A percentile compares a stretch with the other conserved stretches of the same genome.
These are phyloP conservation scores for Eucalyptus cloeziana DNA, from an alignment of 345 rosid species.

Conservation along the genomic window DNA sequence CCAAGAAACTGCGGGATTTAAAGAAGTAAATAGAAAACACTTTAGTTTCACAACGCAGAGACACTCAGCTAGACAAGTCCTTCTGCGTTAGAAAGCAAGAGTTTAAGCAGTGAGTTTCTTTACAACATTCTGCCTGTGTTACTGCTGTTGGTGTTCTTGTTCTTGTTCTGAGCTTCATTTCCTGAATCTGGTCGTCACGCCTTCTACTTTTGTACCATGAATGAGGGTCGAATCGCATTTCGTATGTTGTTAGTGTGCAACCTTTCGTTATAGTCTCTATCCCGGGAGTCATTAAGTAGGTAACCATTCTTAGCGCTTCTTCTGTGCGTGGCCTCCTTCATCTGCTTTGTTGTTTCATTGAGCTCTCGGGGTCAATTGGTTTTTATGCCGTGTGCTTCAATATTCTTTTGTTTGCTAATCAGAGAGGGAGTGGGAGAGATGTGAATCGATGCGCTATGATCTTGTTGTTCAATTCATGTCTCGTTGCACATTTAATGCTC, in stretches of 20 bases:
- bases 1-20: background rate
- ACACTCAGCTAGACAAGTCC: background rate
- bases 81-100: background rate
- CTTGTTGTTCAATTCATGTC: background rate
- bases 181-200: background rate
- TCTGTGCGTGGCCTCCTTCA: background rate
- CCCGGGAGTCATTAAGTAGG: background rate
- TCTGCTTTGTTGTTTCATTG: background rate
- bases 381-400: background rate
- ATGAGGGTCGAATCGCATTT: background rate
- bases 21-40: background rate
- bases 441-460: background rate
- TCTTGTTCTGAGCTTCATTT: background rate
- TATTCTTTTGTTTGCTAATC: background rate
- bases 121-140: background rate
- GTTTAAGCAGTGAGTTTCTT: background rate
- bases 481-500: background rate
- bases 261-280: background rate
- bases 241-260: background rate
- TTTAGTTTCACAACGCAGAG: background rate
- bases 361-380: background rate
- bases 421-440: background rate
- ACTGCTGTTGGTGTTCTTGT: background rate
- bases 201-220: background rate
- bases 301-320: background rate